These are phyloP conservation scores for Gloeostereum incarnatum DNA, from an alignment of 768 basidiomycete genomes.

Conservation along the genomic window DNA sequence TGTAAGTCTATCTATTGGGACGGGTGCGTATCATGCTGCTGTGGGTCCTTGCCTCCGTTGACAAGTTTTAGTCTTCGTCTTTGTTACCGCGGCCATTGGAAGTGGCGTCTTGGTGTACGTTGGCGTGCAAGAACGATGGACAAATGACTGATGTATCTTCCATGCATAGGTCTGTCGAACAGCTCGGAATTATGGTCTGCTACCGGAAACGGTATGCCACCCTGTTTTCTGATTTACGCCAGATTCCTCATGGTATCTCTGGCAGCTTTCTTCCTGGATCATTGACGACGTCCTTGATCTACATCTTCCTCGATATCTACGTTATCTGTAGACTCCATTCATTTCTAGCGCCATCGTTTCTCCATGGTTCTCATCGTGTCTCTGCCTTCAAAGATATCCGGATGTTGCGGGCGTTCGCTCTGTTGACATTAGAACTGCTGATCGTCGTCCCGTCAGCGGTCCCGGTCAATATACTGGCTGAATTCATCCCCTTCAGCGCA, in stretches of 20 bases:
- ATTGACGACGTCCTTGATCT: conserved; percentile 22
- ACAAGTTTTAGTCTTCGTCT: conserved; percentile 21
- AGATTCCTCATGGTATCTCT: background rate
- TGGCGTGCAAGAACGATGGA: background rate
- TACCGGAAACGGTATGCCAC: conserved; percentile 18
- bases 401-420: conserved; percentile 23
- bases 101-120: conserved; percentile 24
- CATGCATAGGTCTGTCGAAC: conserved; percentile 12
- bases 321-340: conserved; percentile 21
- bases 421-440: conserved; percentile 33
- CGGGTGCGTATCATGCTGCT: conserved; percentile 19
- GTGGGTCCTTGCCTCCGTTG: background rate
- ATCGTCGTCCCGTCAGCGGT: conserved; percentile 25
- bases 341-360: conserved; percentile 12
- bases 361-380: background rate
- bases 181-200: conserved; percentile 18
- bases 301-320: conserved; percentile 28
- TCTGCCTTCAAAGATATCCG: conserved; percentile 16
- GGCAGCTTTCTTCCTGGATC: conserved; percentile 30
- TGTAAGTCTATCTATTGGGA: conserved; percentile 17
- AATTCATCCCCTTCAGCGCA: conserved; percentile 32
- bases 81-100: conserved; percentile 28
- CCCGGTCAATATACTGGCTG: conserved; percentile 23
- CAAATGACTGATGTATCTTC: conserved; percentile 1
- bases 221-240: background rate